Base-by-base conservation (phyloP, 441 rosid species). In the Francoa sonchifolia region DNA sequence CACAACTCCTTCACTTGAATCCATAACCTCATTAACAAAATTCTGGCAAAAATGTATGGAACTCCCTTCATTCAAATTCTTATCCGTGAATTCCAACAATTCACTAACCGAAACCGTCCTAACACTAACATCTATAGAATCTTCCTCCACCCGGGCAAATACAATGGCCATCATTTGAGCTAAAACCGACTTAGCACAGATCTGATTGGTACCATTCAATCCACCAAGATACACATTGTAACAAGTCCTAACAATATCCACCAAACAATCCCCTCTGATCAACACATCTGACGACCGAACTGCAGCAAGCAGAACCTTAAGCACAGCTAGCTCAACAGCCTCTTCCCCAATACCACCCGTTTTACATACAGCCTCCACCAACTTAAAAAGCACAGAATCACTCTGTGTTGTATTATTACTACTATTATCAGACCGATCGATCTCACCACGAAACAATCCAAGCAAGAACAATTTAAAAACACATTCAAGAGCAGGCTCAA, bases 171-270 rank as follows among this genome's bases (percentile, higher is more conserved):
- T 58, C 40, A 89, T 82, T 72, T 84, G 97, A 6, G 95, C 95
- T 37, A 89, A 67, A 8, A 84, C 95, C 1, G 92, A 66, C 67
- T 89, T 89, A 13, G 94, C 94, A 53, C 94, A 89, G 78, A 79
- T 82, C 82, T 89, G 98, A 57, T 73, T 79, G 59, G 96, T 77
- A 33, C 89, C 89, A 26, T 36, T 89, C 15, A 66, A 49, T 16
- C 98, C 92, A 29, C 96, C 79, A 20, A 89, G 68, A 59, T 89
- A 89, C 29, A 82, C 81, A 59, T 89, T 85, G 55, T 85, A 89
- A 58, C 98, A 85, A 42, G 96, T 89, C 67, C 74, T 59, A 26
- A 89, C 89, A 12, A 89, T 55, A 19, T 65, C 73, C 41, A 82
- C 69, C 66, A 89, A 62, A 25, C 74, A 79, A 49, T 89, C 94